These are phyloP conservation scores for Dothistroma pini DNA, from an alignment of 2,329 filamentous ascomycete genomes.

Conservation along the genomic window DNA sequence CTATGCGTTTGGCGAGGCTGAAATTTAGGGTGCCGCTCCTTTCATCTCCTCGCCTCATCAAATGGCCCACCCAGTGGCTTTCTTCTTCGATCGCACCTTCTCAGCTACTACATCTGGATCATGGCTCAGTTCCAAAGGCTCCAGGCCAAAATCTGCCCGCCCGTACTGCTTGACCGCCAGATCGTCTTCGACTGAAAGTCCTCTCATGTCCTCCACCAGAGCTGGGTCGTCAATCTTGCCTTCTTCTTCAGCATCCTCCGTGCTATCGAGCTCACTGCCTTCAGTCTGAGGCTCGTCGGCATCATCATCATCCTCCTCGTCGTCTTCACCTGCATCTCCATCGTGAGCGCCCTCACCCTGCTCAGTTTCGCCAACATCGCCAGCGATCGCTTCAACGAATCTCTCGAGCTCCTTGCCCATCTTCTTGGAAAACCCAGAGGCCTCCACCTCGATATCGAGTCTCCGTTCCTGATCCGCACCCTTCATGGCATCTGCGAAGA, in stretches of 20 bases:
- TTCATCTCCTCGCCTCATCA: conserved; percentile 15
- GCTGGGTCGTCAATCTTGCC: conserved; percentile 23
- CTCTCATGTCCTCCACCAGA: conserved; percentile 25
- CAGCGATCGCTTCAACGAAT: conserved; percentile 72
- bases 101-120: conserved; percentile 29
- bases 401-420: conserved; percentile 91
- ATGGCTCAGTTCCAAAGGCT: conserved; percentile 31
- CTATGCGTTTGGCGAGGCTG: not conserved
- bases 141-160: conserved; percentile 22
- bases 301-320: conserved; percentile 35
- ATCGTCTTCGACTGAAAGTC: conserved; percentile 22
- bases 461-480: conserved; percentile 63
- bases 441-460: conserved; percentile 83
- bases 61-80: conserved; percentile 37
- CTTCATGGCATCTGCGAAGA: conserved; percentile 80
- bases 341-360: conserved; percentile 38
- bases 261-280: conserved; percentile 12
- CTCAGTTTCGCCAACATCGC: conserved; percentile 42
- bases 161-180: conserved; percentile 15
- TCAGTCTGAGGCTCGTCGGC: conserved; percentile 14
- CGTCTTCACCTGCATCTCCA: conserved; percentile 36
- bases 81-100: conserved; percentile 36
- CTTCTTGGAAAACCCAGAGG: conserved; percentile 93
- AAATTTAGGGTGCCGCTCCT: too few species aligned
- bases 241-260: conserved; percentile 15